Base-by-base conservation (phyloP, 345 rosid species). In the Xanthoceras sorbifolium region DNA sequence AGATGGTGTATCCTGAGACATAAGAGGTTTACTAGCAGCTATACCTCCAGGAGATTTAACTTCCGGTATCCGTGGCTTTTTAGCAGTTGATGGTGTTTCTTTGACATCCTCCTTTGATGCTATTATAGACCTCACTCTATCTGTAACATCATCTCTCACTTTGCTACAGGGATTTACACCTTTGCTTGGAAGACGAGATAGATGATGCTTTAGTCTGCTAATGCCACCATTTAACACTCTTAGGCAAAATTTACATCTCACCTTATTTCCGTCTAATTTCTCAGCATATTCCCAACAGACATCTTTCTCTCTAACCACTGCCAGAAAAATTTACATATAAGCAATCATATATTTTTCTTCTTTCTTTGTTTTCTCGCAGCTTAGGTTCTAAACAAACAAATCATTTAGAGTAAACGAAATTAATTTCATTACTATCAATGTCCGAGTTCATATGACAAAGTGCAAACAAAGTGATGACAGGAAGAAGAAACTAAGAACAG, bases 271-370 rank as follows among this genome's bases (percentile, higher is more conserved):
- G 73, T 93, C 98, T 20, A 93, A 74, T 73, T 89, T 93, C 82
- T 93, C 98, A 1, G 97, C 98, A 80, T 87, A 93, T 77, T 93
- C 98, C 98, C 98, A 93, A 69, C 98, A 93, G 59, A 85, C 82
- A 79, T 93, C 98, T 81, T 85, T 93, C 77, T 93, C 98, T 75
- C 98, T 89, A 69, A 93, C 98, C 98, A 93, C 94, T 93, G 86
- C 50, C 85, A 69, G 52, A 60, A 67, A n/a, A 44, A 72, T 36
- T 22, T 8, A 64, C 20, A 73, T 11, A 69, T 18, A 75, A 68
- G 76, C 64, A 78, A 59, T 48, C 26, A 72, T 12, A 14, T 57
- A 40, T 46, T 4, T 36, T 9, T 25, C 12, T 42, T 36, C 71
- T 64, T 36, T 54, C 50, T 2, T 40, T 38, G 3, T 42, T 63